Base-by-base conservation (phyloP, 2,329 filamentous ascomycete species). In the Colletotrichum somersetense region DNA sequence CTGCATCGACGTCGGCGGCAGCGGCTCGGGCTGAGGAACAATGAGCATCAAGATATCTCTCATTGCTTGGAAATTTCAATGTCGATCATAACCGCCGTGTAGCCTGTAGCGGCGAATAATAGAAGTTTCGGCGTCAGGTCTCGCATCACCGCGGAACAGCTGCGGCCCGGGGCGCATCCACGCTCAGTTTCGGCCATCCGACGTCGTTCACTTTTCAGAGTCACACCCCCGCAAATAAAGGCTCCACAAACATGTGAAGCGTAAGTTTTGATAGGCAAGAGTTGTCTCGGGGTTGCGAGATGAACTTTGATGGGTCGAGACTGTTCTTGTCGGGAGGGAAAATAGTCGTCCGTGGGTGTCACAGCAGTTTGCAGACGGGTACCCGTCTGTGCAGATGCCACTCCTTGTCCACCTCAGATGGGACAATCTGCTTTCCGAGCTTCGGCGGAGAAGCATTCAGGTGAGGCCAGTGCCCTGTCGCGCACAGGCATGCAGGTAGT, bases 131-230 rank as follows among this genome's bases (percentile, higher is more conserved):
- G 55, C 33, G 50, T 48, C 57, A 35, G 46, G 58, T 55, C 64
- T 64, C n/a, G 33, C 58, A 35, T 48, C 42, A 23, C 56, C 35
- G 46, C 44, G 42, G 63, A 53, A 58, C 48, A 68, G 58, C 66
- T 53, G 69, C 66, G 20, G 68, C 38, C 66, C 59, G 30, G 53
- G 58, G 44, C 46, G 46, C 30, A 69, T 64, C 59, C 59, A 63
- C 68, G 59, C 59, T 55, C 16, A 35, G 63, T 64, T 61, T 72
- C 69, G 69, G 69, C 66, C 57, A 35, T 64, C 46, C 50, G 50
- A 18, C 53, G 40, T 30, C 58, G 48, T 61, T 35, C 69, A 59
- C 53, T 48, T 38, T 66, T 59, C 69, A 59, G 58, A 71, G 57
- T 68, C 44, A 38, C 44, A 68, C 40, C 53, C 69, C 59, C 53